Conservation (phyloP, 805 yeast species). For the Ogataea henricii region DNA sequence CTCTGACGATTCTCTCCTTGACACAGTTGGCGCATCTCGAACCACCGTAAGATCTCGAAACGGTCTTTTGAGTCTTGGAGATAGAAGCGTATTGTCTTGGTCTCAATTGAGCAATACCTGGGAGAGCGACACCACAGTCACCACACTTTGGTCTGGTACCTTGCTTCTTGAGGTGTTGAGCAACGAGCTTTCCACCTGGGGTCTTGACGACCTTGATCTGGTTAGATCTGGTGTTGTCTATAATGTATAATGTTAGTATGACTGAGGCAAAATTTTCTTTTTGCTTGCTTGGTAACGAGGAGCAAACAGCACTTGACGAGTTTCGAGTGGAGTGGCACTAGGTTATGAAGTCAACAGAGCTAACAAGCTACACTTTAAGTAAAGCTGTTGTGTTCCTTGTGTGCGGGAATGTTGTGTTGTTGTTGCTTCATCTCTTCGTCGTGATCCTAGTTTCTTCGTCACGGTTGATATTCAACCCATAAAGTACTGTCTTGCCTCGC, state of each 20-base stretch:
- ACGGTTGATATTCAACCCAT: background rate
- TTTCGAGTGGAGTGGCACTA: too few relatives aligned
- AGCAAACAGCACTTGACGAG: background rate
- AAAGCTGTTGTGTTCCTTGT: background rate
- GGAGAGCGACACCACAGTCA: conserved; percentile 73
- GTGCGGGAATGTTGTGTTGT: background rate
- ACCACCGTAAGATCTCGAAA: conserved; percentile 99
- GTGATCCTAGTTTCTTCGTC: background rate
- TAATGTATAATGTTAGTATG: conserved; percentile 35
- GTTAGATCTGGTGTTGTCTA: conserved; percentile 99
- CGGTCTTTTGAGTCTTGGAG: conserved; percentile 96
- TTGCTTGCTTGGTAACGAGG: background rate
- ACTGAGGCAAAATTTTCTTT: background rate
- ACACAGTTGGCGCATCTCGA: conserved; percentile 97
- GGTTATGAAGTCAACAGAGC: too few relatives aligned
- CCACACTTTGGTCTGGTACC: conserved; percentile 89
- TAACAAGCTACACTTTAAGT: too few relatives aligned
- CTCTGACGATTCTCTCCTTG: conserved; percentile 98
- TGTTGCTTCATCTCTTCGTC: background rate
- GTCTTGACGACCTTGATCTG: conserved; percentile 99
- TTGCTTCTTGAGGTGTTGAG: conserved; percentile 93
- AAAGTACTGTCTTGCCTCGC: background rate
- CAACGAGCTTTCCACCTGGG: conserved; percentile 99
- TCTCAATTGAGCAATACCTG: conserved; percentile 86
- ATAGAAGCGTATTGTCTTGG: conserved; percentile 97